phyloP scores from a whole-genome alignment of 495 filamentous ascomycete species.

The Amphirosellinia nigrospora region DNA sequence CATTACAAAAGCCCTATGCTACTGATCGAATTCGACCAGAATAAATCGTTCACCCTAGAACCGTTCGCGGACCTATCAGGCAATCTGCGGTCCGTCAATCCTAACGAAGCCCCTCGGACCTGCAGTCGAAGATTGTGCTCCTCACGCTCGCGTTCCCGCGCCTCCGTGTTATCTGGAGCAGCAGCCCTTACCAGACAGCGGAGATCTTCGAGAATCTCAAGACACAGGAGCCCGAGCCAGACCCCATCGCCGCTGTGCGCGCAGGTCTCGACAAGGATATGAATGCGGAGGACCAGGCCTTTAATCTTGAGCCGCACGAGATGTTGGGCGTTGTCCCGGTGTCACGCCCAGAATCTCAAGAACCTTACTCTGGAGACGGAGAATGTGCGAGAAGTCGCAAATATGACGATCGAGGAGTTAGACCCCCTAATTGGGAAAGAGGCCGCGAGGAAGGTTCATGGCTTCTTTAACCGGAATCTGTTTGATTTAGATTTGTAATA shows the following conservation, averaged over 20 bases:
- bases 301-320: conserved; percentile 73
- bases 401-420: conserved; percentile 79
- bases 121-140: conserved; percentile 91
- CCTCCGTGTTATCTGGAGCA: conserved; percentile 91
- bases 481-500: conserved; percentile 46
- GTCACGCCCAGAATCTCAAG: conserved; percentile 79
- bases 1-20: conserved; percentile 92
- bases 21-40: conserved; percentile 96
- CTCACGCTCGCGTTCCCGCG: conserved; percentile 91
- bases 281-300: conserved; percentile 60
- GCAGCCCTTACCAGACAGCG: conserved; percentile 91
- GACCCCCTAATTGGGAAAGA: conserved; percentile 77
- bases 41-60: conserved; percentile 96
- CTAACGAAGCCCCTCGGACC: conserved; percentile 68
- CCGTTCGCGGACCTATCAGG: conserved; percentile 83
- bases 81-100: conserved; percentile 61
- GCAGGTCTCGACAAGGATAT: conserved; percentile 74
- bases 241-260: conserved; percentile 84
- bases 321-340: conserved; percentile 89
- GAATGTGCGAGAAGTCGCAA: conserved; percentile 83
- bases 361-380: conserved; percentile 73
- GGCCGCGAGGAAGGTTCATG: conserved; percentile 74
- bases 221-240: conserved; percentile 84
- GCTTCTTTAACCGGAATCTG: conserved; percentile 87
- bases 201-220: conserved; percentile 96